Conservation (phyloP, 2,329 filamentous ascomycete species). For the Magnaporthiopsis rhizophila region DNA sequence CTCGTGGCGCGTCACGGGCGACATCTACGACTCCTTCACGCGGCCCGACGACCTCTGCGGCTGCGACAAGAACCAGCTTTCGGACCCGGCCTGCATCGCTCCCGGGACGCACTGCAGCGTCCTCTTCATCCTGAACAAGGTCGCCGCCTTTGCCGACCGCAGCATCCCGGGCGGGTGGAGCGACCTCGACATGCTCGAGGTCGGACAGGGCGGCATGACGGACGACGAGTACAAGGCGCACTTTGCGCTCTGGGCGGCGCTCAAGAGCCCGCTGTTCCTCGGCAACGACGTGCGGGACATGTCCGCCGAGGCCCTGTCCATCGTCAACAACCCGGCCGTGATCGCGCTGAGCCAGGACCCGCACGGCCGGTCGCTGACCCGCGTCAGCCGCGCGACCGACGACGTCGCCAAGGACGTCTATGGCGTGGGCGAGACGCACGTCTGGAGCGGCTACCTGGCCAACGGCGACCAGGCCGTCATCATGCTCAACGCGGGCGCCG, state of each 20-base stretch:
- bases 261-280: slow-evolving; percentile 15
- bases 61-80: slow-evolving; percentile 3
- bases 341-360: slow-evolving; percentile 35
- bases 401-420: slow-evolving; percentile 9
- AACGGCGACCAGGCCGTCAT: slow-evolving; percentile 20
- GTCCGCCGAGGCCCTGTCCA: slow-evolving; percentile 24
- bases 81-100: slow-evolving; percentile 6
- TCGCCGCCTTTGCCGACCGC: slow-evolving; percentile 12
- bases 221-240: slow-evolving; percentile 15
- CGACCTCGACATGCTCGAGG: slow-evolving; percentile 17
- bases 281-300: slow-evolving; percentile 19
- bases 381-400: slow-evolving; percentile 6
- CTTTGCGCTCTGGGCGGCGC: slow-evolving; percentile 16
- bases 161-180: slow-evolving; percentile 13
- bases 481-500: slow-evolving; percentile 36
- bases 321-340: slow-evolving; percentile 32
- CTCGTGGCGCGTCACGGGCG: slow-evolving; percentile 26
- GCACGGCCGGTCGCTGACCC: slow-evolving; percentile 27
- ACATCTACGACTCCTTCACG: slow-evolving; percentile 26
- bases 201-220: slow-evolving; percentile 15
- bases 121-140: slow-evolving; percentile 20
- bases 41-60: slow-evolving; percentile 23
- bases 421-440: slow-evolving; percentile 13
- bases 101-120: slow-evolving; percentile 20
- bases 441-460: slow-evolving; percentile 32